Conservation (phyloP, 2,329 filamentous ascomycete genomes). For the Aspergillus persii region DNA sequence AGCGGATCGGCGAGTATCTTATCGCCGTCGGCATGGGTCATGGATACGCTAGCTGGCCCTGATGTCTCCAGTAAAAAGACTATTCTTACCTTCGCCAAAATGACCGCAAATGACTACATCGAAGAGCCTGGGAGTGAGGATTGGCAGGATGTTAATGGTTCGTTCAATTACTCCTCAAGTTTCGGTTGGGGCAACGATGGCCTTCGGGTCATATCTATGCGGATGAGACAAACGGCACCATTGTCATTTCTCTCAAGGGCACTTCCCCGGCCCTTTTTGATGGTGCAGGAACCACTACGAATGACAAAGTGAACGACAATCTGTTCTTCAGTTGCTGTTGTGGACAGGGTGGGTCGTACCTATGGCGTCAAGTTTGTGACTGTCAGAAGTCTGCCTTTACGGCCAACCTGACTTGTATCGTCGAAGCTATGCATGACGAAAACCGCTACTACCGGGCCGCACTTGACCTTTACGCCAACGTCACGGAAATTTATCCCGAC, state of each 20-base stretch:
- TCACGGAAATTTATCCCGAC: constrained; percentile 81
- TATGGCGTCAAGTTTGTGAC: constrained; percentile 90
- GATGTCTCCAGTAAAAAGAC: constrained; percentile 84
- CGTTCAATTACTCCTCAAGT: constrained; percentile 80
- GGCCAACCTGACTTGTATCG: constrained; percentile 89
- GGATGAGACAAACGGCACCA: constrained; percentile 78
- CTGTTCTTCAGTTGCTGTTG: constrained; percentile 98
- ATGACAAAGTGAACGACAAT: constrained; percentile 97
- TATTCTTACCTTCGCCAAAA: constrained; percentile 77
- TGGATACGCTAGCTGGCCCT: constrained; percentile 74
- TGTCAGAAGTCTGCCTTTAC: constrained; percentile 84
- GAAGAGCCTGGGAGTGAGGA: constrained; percentile 67
- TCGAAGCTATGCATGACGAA: constrained; percentile 71
- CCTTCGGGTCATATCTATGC: constrained; percentile 89
- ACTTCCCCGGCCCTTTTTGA: constrained; percentile 90
- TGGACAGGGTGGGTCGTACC: constrained; percentile 83
- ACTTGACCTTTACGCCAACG: constrained; percentile 86
- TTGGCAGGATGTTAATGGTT: constrained; percentile 76
- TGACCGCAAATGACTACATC: constrained; percentile 88
- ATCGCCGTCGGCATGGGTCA: constrained; percentile 73
- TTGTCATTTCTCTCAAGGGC: constrained; percentile 91
- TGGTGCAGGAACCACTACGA: constrained; percentile 93
- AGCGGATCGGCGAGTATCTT: constrained; percentile 67
- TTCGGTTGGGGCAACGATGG: constrained; percentile 94
- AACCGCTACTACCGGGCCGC: constrained; percentile 90